Percentiles rank a stretch among this genome's conserved stretches.
Evolutionary conservation across 2,329 filamentous ascomycete genomes (phyloP).

Genomic region (Trichophyton rubrum): DNA sequence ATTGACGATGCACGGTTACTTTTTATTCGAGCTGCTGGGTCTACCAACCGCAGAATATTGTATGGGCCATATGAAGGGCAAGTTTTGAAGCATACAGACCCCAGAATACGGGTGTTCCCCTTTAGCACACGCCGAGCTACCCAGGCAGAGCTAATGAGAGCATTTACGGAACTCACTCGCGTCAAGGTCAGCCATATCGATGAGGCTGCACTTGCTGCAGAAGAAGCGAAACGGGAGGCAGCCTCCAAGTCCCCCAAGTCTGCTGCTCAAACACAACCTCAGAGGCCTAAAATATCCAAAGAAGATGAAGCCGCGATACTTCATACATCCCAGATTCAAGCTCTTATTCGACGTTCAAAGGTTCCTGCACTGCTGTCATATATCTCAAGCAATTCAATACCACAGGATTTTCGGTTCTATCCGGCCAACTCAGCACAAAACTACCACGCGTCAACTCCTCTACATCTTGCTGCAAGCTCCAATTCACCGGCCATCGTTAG

Average conservation of each 20-base stretch:
- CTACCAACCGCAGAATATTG: constrained; percentile 70
- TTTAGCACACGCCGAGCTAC: constrained; percentile 88
- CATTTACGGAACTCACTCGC: constrained; percentile 84
- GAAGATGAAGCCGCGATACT: constrained; percentile 71
- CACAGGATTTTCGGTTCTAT: constrained; percentile 61
- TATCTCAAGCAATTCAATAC: constrained; percentile 60
- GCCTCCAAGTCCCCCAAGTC: constrained; percentile 25
- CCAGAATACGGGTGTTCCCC: constrained; percentile 72
- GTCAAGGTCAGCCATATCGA: constrained; percentile 73
- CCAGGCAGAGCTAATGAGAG: constrained; percentile 85
- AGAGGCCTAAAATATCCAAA: constrained; percentile 54
- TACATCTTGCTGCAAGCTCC: constrained; percentile 74
- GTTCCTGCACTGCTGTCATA: constrained; percentile 78
- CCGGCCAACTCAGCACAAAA: constrained; percentile 54
- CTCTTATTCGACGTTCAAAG: constrained; percentile 78
- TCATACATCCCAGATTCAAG: constrained; percentile 80
- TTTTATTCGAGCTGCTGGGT: constrained; percentile 81
- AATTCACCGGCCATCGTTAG: constrained; percentile 66
- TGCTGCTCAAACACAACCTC: constrained; percentile 24
- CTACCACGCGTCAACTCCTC: constrained; percentile 66
- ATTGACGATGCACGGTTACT: constrained; percentile 75
- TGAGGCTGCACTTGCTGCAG: constrained; percentile 47
- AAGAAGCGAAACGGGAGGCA: constrained; percentile 37
- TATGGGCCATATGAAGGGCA: constrained; percentile 89
- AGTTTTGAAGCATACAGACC: constrained; percentile 65